A percentile compares a stretch with the other conserved stretches of the same genome.
Conservation (phyloP, 345 rosid genomes). For the Bretschneidera sinensis region DNA sequence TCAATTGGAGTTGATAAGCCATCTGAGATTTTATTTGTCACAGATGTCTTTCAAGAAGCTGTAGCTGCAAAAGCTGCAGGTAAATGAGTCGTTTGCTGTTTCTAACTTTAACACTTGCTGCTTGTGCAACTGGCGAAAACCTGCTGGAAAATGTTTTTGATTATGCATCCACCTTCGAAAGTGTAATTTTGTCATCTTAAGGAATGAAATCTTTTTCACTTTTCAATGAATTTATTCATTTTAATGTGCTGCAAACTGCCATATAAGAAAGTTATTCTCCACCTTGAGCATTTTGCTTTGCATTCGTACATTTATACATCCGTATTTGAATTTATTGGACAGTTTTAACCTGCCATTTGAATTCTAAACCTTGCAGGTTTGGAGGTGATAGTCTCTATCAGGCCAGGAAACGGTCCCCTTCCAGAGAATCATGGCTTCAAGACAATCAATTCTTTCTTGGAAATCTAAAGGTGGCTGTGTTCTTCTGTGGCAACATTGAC, state of each 20-base stretch:
- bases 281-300: no score
- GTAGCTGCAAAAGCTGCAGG: constrained; percentile 86
- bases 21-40: constrained; percentile 71
- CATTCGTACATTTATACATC: background rate
- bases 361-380: constrained; percentile 34
- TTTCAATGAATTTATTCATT: no score
- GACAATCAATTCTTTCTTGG: constrained; percentile 53
- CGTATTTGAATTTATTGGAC: no score
- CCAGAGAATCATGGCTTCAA: constrained; percentile 67
- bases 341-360: background rate
- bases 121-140: no score
- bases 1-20: constrained; percentile 83
- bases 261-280: no score
- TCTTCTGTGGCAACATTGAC: background rate
- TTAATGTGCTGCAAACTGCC: no score
- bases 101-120: background rate
- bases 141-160: no score
- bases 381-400: constrained; percentile 54
- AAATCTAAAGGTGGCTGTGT: constrained; percentile 34
- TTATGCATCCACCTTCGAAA: constrained; percentile 10
- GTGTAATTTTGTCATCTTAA: constrained; percentile 4
- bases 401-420: constrained; percentile 65
- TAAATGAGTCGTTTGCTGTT: constrained; percentile 22
- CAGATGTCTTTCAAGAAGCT: constrained; percentile 88
- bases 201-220: background rate